phyloP scores from a whole-genome alignment of 2,329 filamentous ascomycete genomes.

The Xenosphaeropsis pyriputrescens region DNA sequence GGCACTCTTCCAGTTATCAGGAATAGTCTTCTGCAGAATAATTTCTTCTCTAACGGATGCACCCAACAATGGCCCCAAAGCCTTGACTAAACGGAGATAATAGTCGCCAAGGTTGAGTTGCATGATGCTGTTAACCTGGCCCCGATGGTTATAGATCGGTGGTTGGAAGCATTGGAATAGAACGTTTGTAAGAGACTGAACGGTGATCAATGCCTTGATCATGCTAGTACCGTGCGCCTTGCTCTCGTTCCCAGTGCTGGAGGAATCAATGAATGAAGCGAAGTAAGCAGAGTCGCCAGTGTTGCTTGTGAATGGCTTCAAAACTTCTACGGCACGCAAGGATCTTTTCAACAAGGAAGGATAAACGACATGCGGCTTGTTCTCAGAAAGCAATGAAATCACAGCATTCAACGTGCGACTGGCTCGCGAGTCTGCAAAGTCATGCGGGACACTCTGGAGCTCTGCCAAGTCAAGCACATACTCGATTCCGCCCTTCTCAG shows the following conservation, averaged over 20 bases:
- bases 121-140: slow-evolving; percentile 44
- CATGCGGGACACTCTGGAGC: slow-evolving; percentile 63
- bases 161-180: slow-evolving; percentile 62
- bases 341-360: slow-evolving; percentile 68
- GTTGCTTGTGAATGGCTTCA: slow-evolving; percentile 49
- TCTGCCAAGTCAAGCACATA: slow-evolving; percentile 72
- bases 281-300: slow-evolving; percentile 48
- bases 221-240: slow-evolving; percentile 53
- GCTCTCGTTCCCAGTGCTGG: slow-evolving; percentile 9
- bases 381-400: slow-evolving; percentile 65
- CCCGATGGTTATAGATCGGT: slow-evolving; percentile 43
- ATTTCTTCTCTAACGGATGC: slow-evolving; percentile 79
- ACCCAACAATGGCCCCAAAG: slow-evolving; percentile 64
- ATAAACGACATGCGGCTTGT: slow-evolving; percentile 65
- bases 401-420: slow-evolving; percentile 60
- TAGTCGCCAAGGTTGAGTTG: slow-evolving; percentile 75
- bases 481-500: slow-evolving; percentile 69
- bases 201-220: slow-evolving; percentile 63
- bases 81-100: slow-evolving; percentile 59
- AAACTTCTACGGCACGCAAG: slow-evolving; percentile 49
- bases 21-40: slow-evolving; percentile 56
- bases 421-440: slow-evolving; percentile 52
- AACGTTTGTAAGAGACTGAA: slow-evolving; percentile 63
- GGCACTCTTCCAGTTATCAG: slow-evolving; percentile 41
- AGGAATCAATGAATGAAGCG: slow-evolving; percentile 40